Conservation (phyloP, 1,284 basidiomycete genomes). For the Spongispora temasekensis region DNA sequence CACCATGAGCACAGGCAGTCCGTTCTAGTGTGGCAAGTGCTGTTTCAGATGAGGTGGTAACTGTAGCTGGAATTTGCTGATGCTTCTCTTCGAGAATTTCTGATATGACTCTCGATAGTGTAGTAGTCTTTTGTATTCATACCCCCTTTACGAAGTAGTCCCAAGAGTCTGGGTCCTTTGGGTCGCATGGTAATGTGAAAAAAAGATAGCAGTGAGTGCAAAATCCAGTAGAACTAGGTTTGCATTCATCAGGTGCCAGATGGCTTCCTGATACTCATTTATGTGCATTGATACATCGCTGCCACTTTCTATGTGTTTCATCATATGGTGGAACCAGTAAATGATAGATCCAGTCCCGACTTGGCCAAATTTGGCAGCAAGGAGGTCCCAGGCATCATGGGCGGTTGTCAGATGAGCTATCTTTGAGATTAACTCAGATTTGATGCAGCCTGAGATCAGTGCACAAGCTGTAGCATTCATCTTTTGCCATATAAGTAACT, state of each 20-base stretch:
- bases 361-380: neutral
- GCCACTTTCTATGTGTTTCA: neutral
- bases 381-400: neutral
- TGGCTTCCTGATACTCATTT: neutral
- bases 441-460: neutral
- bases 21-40: no score
- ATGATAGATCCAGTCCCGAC: neutral
- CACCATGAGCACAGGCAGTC: neutral
- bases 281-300: neutral
- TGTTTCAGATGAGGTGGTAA: no score
- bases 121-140: neutral
- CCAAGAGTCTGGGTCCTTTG: neutral
- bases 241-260: neutral
- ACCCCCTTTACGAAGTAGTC: no score
- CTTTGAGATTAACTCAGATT: neutral
- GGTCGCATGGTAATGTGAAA: neutral
- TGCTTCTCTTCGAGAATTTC: no score
- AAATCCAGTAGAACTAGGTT: neutral
- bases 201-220: neutral
- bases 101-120: neutral
- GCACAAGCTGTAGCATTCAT: neutral
- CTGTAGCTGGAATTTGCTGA: no score
- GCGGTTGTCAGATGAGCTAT: neutral
- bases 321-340: neutral
- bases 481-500: neutral